Conservation (phyloP, 2,329 filamentous ascomycete species). For the Aspergillus ruber region DNA sequence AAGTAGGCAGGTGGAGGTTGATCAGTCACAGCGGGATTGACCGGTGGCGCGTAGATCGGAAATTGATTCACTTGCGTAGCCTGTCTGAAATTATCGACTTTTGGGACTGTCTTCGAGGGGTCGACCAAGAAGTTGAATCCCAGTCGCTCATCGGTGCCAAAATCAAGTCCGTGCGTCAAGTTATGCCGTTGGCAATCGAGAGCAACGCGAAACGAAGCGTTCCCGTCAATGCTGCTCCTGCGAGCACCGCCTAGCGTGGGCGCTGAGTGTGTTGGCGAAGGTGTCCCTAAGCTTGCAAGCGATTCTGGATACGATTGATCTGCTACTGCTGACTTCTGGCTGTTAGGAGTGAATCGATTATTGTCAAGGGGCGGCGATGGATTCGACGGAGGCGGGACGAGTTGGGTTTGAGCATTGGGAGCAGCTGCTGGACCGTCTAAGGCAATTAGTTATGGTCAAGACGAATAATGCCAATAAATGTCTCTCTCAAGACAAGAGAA, state of each 20-base stretch:
- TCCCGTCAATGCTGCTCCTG: conserved; percentile 13
- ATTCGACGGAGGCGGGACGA: conserved; percentile 13
- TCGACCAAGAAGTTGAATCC: conserved; percentile 69
- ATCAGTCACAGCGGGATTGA: conserved; percentile 18
- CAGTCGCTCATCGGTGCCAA: conserved; percentile 57
- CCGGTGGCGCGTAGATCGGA: conserved; percentile 18
- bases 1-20: conserved; percentile 27
- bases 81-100: conserved; percentile 36
- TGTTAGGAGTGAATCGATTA: conserved; percentile 15
- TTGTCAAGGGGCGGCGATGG: conserved; percentile 22
- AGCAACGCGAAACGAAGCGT: conserved; percentile 33
- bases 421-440: conserved; percentile 3
- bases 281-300: conserved; percentile 21
- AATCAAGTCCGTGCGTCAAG: conserved; percentile 50
- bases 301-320: conserved; percentile 25
- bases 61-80: conserved; percentile 15
- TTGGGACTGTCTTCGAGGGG: conserved; percentile 49
- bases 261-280: conserved; percentile 24
- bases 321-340: conserved; percentile 11
- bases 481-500: background rate
- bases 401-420: conserved; percentile 10
- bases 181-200: conserved; percentile 39
- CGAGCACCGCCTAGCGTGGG: conserved; percentile 17
- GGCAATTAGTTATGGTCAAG: background rate
- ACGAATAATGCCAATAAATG: background rate